Base-by-base conservation (phyloP, 2,329 filamentous ascomycete genomes). In the Hypoxylon sp. region DNA sequence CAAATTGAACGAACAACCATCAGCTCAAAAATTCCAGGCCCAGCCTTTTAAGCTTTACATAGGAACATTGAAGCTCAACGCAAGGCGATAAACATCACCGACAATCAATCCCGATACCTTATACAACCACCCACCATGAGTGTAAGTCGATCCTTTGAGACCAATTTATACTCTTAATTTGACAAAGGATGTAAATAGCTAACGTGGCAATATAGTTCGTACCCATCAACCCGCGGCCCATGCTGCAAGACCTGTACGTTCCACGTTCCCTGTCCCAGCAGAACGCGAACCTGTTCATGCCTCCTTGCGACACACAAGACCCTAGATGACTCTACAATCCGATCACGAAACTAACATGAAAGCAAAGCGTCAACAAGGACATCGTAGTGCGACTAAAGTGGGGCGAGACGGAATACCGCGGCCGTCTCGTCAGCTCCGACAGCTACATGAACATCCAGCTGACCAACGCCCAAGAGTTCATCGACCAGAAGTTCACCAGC, bases 381-480 rank as follows among this genome's bases (percentile, higher is more conserved):
- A 87, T 99, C 68, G 80, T 92, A 59, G 89, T 99, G 59, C 90
- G 92, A 66, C 83, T 99, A 60, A 99, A 99, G 82, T 99, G 94
- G 94, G 91, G 91, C 65, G 88, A 97, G 74, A 94, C 91, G 53
- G 94, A 99, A 74, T 99, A 99, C 83, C 95, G 93, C 73, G 94
- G 94, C 71, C 84, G 84, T 61, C 84, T 99, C 57, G 89, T 96
- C 69, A 93, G 89, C 66, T 90, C 96, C 69, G 94, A 99, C 77
- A 91, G 89, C 69, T 99, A 99, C 79, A 97, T 99, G 93, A 99
- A 99, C 78, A 86, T 99, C 60, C 91, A 97, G 76, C 83, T 99
- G 59, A 86, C 87, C 61, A 87, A 88, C 66, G 92, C 93, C 41
- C 90, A 96, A 75, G 94, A 99, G 74, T 97, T 88, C 75, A 89